Conservation (phyloP, 805 yeast genomes). For the Barnettozyma populi region DNA sequence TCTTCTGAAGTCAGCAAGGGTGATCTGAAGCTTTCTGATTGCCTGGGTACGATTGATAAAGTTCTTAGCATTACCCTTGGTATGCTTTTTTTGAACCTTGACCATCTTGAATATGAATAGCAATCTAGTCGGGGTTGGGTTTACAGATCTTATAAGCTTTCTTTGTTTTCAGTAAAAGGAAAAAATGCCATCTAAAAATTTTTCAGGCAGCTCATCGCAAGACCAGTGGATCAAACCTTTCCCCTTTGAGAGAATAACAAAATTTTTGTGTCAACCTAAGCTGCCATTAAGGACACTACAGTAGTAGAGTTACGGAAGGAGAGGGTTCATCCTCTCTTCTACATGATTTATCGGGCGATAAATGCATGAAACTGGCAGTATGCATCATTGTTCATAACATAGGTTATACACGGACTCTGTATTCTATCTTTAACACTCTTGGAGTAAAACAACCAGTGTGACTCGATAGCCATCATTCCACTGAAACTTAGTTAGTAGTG, state of each 20-base stretch:
- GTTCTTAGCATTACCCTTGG: constrained; percentile 85
- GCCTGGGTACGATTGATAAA: constrained; percentile 95
- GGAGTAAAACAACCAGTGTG: too few relatives aligned
- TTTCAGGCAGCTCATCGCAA: constrained; percentile 7
- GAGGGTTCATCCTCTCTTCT: too few relatives aligned
- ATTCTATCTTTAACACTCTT: too few relatives aligned
- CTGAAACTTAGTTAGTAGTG: too few relatives aligned
- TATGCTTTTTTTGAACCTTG: constrained; percentile 70
- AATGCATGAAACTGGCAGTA: too few relatives aligned
- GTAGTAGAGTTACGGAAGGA: too few relatives aligned
- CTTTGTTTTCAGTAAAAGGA: not conserved
- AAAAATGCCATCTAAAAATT: constrained; percentile 1
- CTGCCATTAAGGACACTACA: too few relatives aligned
- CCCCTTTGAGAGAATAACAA: not conserved
- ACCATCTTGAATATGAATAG: constrained; percentile 4
- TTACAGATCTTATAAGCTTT: not conserved
- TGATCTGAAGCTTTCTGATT: constrained; percentile 81
- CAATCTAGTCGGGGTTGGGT: not conserved
- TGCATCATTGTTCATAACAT: too few relatives aligned
- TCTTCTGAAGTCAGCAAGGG: constrained; percentile 94
- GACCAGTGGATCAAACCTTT: constrained; percentile 2
- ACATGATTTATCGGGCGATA: too few relatives aligned
- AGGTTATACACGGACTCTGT: too few relatives aligned
- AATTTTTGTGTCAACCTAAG: not conserved
- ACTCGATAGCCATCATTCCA: too few relatives aligned